These are phyloP conservation scores for Ganoderma lucidum DNA, from an alignment of 1,284 basidiomycete species.

Conservation along the genomic window DNA sequence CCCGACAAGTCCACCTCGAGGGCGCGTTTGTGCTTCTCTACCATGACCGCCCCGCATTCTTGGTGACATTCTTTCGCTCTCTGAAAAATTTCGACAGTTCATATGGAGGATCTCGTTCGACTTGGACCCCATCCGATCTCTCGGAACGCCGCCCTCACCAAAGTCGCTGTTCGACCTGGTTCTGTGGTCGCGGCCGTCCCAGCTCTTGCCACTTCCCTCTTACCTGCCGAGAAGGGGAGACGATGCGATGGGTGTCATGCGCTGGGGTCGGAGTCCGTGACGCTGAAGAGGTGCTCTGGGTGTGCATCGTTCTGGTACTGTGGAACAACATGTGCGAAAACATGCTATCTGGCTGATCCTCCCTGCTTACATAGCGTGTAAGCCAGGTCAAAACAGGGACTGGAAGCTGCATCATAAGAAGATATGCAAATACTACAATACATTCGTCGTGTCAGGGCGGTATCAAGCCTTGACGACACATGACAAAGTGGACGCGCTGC, in stretches of 20 bases:
- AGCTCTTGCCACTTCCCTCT: slow-evolving; percentile 57
- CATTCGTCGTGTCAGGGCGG: slow-evolving; percentile 51
- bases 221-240: slow-evolving; percentile 61
- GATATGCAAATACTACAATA: slow-evolving; percentile 65
- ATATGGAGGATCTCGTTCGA: slow-evolving; percentile 21
- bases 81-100: neutral
- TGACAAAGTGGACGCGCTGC: slow-evolving; percentile 64
- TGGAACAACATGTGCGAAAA: slow-evolving; percentile 59
- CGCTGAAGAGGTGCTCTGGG: slow-evolving; percentile 58
- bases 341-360: neutral
- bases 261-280: slow-evolving; percentile 39
- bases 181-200: slow-evolving; percentile 52
- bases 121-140: slow-evolving; percentile 56
- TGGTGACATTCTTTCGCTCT: neutral
- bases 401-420: slow-evolving; percentile 71
- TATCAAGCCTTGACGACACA: slow-evolving; percentile 59
- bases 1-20: no score
- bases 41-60: no score
- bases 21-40: no score
- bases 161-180: slow-evolving; percentile 48
- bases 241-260: slow-evolving; percentile 72
- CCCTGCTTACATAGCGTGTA: slow-evolving; percentile 5
- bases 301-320: slow-evolving; percentile 80
- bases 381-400: slow-evolving; percentile 67
- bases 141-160: slow-evolving; percentile 58